Evolutionary conservation across 257 asterid genomes (phyloP), one percentile per base, ranked within the genome.

Genomic region (Petrea volubilis): DNA sequence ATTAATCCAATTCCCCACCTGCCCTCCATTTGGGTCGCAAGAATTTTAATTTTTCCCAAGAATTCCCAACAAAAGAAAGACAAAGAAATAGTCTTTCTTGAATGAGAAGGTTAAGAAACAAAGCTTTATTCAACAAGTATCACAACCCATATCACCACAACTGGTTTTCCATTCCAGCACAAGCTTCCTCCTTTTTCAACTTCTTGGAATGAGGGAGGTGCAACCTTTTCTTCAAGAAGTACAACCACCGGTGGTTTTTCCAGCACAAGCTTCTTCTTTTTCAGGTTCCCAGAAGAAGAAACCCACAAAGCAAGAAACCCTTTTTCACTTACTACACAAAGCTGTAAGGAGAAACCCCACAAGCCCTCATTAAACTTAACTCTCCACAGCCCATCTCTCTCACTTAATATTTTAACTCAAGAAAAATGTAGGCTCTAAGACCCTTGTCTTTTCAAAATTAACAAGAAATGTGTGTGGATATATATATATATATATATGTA

Each of bases 11-110:
- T 68, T 58, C 87, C 80, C 71, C 67, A 57, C 60, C 70, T 60
- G 40, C 73, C 77, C 84, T 74, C 89, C 96, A 87, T 94, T 72
- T 71, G 65, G 69, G 17, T 11, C 25, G 72, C 68, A 64, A 57
- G 46, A 52, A 56, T 7, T 41, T 46, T 12, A 34, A 11, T 8
- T 27, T 31, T 13, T 6, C 20, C 72, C 55, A 70, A 67, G 34
- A 62, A 53, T 29, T 56, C 73, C 77, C 56, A 71, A 8, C 66
- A 12, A 38, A 67, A 47, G 24, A 29, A 62, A 24, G 50, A n/a
- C 1, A 57, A 73, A 63, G 25, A 58, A 38, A 12, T 28, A 67
- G 14, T 43, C 27, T 57, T 68, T 69, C 62, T 75, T 5, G 52
- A 77, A 77, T 38, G 77, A 56, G 61, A 67, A 67, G 38, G 81